Evolutionary conservation across 2,329 filamentous ascomycete genomes (phyloP).

Genomic region (Aspergillus sclerotialis): DNA sequence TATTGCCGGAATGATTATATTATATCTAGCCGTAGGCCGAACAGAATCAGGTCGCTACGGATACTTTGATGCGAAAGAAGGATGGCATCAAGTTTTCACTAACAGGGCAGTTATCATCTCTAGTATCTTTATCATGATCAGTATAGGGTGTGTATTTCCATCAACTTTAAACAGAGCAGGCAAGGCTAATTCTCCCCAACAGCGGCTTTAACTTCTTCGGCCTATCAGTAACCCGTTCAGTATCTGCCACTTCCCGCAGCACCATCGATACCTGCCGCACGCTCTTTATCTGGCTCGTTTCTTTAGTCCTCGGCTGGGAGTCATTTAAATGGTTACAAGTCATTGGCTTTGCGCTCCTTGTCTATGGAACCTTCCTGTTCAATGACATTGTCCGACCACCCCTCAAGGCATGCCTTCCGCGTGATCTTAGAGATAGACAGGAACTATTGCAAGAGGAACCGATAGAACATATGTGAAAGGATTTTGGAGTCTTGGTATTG

Average conservation of each 20-base stretch:
- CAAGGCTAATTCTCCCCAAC: conserved; percentile 9
- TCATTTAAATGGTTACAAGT: conserved; percentile 97
- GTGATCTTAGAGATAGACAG: conserved; percentile 46
- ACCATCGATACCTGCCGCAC: conserved; percentile 98
- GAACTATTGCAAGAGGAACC: conserved; percentile 70
- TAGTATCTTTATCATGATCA: conserved; percentile 90
- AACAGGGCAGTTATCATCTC: conserved; percentile 66
- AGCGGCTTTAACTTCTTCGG: conserved; percentile 99
- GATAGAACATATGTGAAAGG: conserved; percentile 58
- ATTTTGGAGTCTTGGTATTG: neutral
- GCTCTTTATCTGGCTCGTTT: conserved; percentile 92
- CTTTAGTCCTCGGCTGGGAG: conserved; percentile 90
- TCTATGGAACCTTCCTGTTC: conserved; percentile 95
- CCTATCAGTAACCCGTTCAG: conserved; percentile 78
- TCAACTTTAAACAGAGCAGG: conserved; percentile 3
- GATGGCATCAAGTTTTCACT: conserved; percentile 70
- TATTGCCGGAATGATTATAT: conserved; percentile 65
- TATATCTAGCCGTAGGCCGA: conserved; percentile 70
- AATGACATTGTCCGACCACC: conserved; percentile 89
- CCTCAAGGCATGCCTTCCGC: conserved; percentile 57
- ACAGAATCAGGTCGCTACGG: conserved; percentile 69
- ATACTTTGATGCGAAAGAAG: conserved; percentile 85
- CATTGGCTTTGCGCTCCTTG: conserved; percentile 74
- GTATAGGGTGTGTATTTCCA: conserved; percentile 67
- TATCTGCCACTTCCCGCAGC: conserved; percentile 86